These are phyloP conservation scores for Eucalyptus cloeziana DNA, from an alignment of 345 rosid genomes.

Conservation along the genomic window DNA sequence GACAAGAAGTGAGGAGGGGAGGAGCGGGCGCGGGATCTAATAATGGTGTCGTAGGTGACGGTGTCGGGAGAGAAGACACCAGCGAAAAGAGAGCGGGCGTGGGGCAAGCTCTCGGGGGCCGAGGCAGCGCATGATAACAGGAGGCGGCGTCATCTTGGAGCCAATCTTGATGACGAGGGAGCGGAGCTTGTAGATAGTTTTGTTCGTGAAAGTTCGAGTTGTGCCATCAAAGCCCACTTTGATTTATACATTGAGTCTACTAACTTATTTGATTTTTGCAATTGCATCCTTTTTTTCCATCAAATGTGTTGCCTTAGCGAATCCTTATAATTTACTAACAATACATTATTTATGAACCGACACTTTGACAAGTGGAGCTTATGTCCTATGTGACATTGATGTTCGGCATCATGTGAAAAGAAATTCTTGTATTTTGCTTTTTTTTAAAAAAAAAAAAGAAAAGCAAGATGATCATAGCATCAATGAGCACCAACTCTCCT, in stretches of 20 bases:
- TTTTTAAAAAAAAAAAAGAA: too few relatives aligned
- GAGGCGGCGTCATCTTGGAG: not conserved
- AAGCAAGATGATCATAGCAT: not conserved
- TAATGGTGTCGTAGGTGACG: slow-evolving; percentile 34
- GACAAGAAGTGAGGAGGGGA: not conserved
- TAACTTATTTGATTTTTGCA: not conserved
- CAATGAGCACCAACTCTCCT: not conserved
- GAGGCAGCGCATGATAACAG: not conserved
- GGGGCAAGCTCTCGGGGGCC: slow-evolving; percentile 10
- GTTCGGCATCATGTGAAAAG: not conserved
- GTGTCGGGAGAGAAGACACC: slow-evolving; percentile 10
- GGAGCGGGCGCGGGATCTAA: slow-evolving; percentile 18
- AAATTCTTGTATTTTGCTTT: not conserved
- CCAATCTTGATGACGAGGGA: slow-evolving; percentile 10
- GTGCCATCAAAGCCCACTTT: not conserved
- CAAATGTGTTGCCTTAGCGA: not conserved
- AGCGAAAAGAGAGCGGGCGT: slow-evolving; percentile 7
- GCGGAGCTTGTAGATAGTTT: slow-evolving; percentile 11
- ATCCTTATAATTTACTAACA: not conserved
- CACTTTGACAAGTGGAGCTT: not conserved
- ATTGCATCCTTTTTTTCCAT: not conserved
- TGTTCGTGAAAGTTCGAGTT: not conserved
- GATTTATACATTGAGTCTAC: not conserved
- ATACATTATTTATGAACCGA: not conserved
- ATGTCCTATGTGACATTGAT: not conserved